Evolutionary conservation across 2,329 filamentous ascomycete species (phyloP).

Genomic region (Diaporthe ilicicola): DNA sequence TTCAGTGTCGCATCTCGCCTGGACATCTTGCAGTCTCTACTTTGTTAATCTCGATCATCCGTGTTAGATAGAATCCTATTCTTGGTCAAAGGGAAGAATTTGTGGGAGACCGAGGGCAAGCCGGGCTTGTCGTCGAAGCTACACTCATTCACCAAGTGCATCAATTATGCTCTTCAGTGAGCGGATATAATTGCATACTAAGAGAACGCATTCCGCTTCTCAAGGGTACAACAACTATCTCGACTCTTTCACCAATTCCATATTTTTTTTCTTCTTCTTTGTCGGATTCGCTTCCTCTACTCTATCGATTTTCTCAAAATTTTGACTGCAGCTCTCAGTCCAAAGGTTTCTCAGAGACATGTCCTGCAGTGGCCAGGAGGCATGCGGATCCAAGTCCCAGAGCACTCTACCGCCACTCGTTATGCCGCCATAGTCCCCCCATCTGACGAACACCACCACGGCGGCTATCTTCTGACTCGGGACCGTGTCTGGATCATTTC

Average conservation of each 20-base stretch:
- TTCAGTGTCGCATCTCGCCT: too few species aligned
- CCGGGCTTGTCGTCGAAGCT: too few species aligned
- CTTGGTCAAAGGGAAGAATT: too few species aligned
- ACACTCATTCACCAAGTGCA: too few species aligned
- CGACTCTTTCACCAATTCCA: too few species aligned
- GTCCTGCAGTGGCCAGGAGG: not conserved
- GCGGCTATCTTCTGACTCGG: not conserved
- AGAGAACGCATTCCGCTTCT: not conserved
- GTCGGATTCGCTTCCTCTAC: not conserved
- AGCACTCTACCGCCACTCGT: not conserved
- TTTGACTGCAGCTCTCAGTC: not conserved
- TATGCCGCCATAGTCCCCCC: not conserved
- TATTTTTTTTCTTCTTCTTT: not conserved
- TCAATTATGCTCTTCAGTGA: too few species aligned
- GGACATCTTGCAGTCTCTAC: too few species aligned
- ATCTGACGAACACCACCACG: conserved; percentile 3
- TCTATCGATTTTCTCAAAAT: not conserved
- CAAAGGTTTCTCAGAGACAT: not conserved
- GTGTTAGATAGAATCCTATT: too few species aligned
- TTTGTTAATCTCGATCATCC: too few species aligned
- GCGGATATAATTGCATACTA: too few species aligned
- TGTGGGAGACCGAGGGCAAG: too few species aligned
- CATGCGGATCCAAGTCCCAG: not conserved
- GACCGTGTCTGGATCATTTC: not conserved
- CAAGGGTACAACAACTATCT: too few species aligned